Evolutionary conservation across 306 rosid species (phyloP), one percentile per base, ranked within the genome.

Genomic region (Vigna angularis): DNA sequence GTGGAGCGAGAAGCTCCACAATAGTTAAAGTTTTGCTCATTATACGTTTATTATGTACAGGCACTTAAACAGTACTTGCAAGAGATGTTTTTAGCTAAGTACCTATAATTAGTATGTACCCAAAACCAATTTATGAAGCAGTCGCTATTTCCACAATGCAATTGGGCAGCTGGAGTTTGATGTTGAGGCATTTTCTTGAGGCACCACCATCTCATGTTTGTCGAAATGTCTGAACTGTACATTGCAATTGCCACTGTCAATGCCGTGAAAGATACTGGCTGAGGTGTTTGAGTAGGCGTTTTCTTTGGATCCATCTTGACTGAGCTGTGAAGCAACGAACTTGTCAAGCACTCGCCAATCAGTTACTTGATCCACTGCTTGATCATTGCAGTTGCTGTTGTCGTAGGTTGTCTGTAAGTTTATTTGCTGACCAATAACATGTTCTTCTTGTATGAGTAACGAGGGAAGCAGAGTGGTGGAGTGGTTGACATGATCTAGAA

Each of bases 261-360:
- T 52, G 20, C 73, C 50, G 13, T 66, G 84, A 79, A 84, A 79
- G 44, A 86, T 71, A 57, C 28, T 83, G 34, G 28, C 34, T 11
- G 74, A 32, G 6, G 67, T 51, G 49, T 57, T 65, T 16, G 86
- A 55, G 73, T 70, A 79, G 79, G 75, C 70, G 15, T 67, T 80
- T 32, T 81, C 90, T 83, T 84, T 91, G 9, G 87, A 72, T 32
- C 72, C 88, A 72, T 83, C 85, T 9, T 90, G 97, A 79, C 98
- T 91, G 40, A 94, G 96, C 71, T 94, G 98, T 34, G 97, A 94
- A 65, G 98, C 98, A 42, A 94, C 98, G 83, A 90, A 94, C 78
- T 94, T 94, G 85, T 94, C 97, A 34, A 94, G 89, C 70, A 90
- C 93, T 42, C 98, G 73, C 98, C 98, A 94, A 89, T 94, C 97